These are phyloP conservation scores for Botrytis cinerea DNA, from an alignment of 2,329 filamentous ascomycete species.

Conservation along the genomic window DNA sequence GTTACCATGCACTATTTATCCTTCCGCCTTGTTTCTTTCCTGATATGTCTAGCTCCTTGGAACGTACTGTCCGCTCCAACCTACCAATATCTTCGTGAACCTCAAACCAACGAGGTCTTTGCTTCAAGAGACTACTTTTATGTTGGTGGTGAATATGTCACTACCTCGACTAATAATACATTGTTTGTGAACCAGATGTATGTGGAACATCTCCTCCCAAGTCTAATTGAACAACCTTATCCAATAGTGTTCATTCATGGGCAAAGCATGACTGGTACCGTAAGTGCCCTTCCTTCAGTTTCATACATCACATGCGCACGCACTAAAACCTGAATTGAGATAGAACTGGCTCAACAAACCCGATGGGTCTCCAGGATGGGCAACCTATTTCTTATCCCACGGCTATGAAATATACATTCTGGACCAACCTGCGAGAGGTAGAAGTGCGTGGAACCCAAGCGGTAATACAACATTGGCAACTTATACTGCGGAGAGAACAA, in stretches of 20 bases:
- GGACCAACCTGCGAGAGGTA: constrained; percentile 33
- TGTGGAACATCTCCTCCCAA: constrained; percentile 51
- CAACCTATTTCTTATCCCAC: constrained; percentile 48
- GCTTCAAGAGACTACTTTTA: constrained; percentile 34
- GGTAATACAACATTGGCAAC: constrained; percentile 25
- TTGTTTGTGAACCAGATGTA: constrained; percentile 51
- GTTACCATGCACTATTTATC: background rate
- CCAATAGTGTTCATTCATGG: constrained; percentile 38
- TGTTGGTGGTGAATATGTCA: constrained; percentile 36
- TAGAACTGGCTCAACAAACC: constrained; percentile 51
- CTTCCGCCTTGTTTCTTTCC: background rate
- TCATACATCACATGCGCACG: background rate
- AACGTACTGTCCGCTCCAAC: background rate
- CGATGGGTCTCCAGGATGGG: constrained; percentile 50
- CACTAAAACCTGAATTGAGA: background rate
- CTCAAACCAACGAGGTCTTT: background rate
- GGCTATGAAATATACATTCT: constrained; percentile 50
- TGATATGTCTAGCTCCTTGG: background rate
- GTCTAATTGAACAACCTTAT: constrained; percentile 25
- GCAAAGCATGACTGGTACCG: constrained; percentile 35
- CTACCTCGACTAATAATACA: constrained; percentile 21
- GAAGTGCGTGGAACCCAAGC: constrained; percentile 27
- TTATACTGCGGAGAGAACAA: constrained; percentile 31
- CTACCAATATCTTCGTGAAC: background rate
- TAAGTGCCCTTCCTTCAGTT: constrained; percentile 25